Percentiles rank a stretch among this genome's conserved stretches.
phyloP scores from a whole-genome alignment of 2,329 filamentous ascomycete genomes.

The Fusarium falciforme region DNA sequence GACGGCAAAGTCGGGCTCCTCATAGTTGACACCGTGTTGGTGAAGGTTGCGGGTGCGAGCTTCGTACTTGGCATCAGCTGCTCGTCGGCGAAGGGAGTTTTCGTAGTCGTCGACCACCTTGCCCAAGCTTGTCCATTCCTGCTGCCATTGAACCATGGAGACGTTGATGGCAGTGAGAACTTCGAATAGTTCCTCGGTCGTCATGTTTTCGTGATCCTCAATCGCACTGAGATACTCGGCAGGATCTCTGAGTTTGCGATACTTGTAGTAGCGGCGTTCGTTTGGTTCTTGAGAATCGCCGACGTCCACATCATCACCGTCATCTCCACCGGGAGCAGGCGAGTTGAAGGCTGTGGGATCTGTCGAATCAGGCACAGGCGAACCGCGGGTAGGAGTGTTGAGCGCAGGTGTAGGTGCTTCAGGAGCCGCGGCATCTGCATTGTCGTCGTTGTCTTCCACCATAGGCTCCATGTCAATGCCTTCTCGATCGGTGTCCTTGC shows the following conservation, averaged over 20 bases:
- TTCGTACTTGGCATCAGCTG: slow-evolving; percentile 61
- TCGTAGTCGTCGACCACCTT: slow-evolving; percentile 68
- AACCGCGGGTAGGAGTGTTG: slow-evolving; percentile 53
- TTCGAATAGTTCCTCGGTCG: slow-evolving; percentile 58
- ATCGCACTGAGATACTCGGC: slow-evolving; percentile 61
- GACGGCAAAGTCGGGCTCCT: slow-evolving; percentile 65
- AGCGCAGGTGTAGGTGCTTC: slow-evolving; percentile 52
- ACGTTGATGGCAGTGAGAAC: slow-evolving; percentile 58
- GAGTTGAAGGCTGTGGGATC: slow-evolving; percentile 53
- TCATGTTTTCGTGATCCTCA: slow-evolving; percentile 62
- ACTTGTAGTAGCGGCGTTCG: slow-evolving; percentile 53
- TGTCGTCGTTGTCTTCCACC: slow-evolving; percentile 50
- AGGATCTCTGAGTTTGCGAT: slow-evolving; percentile 62
- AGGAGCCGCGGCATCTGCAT: slow-evolving; percentile 42
- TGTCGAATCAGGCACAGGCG: slow-evolving; percentile 53
- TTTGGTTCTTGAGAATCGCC: slow-evolving; percentile 50
- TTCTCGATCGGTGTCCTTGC: slow-evolving; percentile 46
- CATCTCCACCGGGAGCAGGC: slow-evolving; percentile 52
- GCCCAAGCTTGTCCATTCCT: slow-evolving; percentile 63
- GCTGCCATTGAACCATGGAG: slow-evolving; percentile 63
- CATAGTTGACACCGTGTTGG: slow-evolving; percentile 55
- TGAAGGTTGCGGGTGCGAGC: slow-evolving; percentile 56
- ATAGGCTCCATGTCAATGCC: slow-evolving; percentile 46
- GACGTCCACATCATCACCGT: slow-evolving; percentile 51
- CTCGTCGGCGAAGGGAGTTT: slow-evolving; percentile 63